phyloP scores from a whole-genome alignment of 164 flowering plant genomes.

The Kingdonia uniflora region DNA sequence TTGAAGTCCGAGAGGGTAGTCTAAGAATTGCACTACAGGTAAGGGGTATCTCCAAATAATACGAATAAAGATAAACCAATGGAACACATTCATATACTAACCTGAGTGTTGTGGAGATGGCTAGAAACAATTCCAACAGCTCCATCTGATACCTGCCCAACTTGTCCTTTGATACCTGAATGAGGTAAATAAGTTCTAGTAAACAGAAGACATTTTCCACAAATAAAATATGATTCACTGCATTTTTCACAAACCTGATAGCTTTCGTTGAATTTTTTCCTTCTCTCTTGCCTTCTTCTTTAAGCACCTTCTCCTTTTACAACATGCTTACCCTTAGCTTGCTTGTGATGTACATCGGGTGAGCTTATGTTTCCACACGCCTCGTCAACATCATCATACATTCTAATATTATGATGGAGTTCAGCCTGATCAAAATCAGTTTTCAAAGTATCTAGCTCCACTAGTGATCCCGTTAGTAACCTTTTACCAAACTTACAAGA shows the following conservation, averaged over 20 bases:
- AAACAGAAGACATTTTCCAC: not conserved
- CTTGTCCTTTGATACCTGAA: not conserved
- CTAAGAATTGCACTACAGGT: too few relatives aligned
- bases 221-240: not conserved
- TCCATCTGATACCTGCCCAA: not conserved
- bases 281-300: not conserved
- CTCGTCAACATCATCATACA: too few relatives aligned
- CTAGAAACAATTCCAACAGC: not conserved
- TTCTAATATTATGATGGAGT: not conserved
- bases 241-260: not conserved
- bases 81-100: too few relatives aligned
- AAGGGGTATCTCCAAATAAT: too few relatives aligned
- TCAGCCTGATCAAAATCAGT: not conserved
- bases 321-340: not conserved
- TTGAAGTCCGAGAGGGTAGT: too few relatives aligned
- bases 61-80: too few relatives aligned
- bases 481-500: not conserved
- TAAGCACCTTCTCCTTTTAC: not conserved
- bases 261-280: not conserved
- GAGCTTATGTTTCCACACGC: not conserved
- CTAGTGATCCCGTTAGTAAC: not conserved
- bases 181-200: not conserved
- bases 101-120: too few relatives aligned
- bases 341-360: not conserved
- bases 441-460: constrained; percentile 1